These are phyloP conservation scores for Sphagnurus paluster DNA, from an alignment of 1,284 basidiomycete species.

Conservation along the genomic window DNA sequence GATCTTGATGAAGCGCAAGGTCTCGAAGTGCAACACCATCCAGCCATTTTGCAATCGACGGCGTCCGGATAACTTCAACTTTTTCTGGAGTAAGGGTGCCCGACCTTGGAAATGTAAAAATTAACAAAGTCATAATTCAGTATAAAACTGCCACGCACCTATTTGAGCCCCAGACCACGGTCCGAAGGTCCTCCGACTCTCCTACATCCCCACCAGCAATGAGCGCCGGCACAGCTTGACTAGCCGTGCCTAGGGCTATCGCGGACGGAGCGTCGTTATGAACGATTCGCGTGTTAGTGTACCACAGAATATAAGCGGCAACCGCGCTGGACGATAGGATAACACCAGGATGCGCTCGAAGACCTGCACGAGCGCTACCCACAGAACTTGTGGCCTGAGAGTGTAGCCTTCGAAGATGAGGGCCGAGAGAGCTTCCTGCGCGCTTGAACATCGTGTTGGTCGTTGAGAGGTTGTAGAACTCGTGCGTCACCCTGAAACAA, in stretches of 20 bases:
- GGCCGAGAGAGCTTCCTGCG: slow-evolving; percentile 21
- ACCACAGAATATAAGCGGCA: slow-evolving; percentile 35
- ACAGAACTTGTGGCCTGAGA: slow-evolving; percentile 22
- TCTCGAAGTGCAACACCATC: slow-evolving; percentile 73
- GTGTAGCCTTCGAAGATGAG: slow-evolving; percentile 25
- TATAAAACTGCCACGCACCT: slow-evolving; percentile 20
- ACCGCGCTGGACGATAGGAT: slow-evolving; percentile 26
- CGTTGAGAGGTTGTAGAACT: neutral
- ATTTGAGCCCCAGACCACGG: slow-evolving; percentile 38
- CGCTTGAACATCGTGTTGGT: slow-evolving; percentile 28
- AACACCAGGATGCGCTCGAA: slow-evolving; percentile 20
- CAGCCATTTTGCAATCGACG: slow-evolving; percentile 54
- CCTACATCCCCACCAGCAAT: slow-evolving; percentile 14
- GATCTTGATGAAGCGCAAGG: slow-evolving; percentile 69
- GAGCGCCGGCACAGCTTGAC: slow-evolving; percentile 7
- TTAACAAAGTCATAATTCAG: too few relatives aligned
- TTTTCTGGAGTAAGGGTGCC: slow-evolving; percentile 43
- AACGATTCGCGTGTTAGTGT: slow-evolving; percentile 28
- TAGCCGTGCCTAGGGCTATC: slow-evolving; percentile 12
- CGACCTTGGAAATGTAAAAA: slow-evolving; percentile 32
- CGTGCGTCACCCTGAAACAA: slow-evolving; percentile 12
- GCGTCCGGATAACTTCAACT: slow-evolving; percentile 45
- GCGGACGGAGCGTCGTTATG: slow-evolving; percentile 33
- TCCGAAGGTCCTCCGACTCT: slow-evolving; percentile 18
- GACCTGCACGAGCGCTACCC: slow-evolving; percentile 14